Evolutionary conservation across 192 early-diverging fungal species (phyloP).

Genomic region (Mortierella hygrophila): DNA sequence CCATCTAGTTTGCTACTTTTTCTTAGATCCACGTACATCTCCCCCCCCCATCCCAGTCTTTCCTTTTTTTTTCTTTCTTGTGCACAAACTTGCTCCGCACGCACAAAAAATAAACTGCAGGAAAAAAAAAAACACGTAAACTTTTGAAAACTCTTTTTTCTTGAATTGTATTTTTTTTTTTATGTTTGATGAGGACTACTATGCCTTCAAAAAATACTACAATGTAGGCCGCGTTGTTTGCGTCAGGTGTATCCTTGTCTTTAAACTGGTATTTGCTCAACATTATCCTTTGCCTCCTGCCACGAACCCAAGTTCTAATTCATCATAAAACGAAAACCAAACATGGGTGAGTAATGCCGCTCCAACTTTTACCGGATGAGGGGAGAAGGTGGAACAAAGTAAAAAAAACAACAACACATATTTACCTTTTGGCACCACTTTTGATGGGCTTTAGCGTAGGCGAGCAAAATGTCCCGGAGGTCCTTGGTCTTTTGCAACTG

Average conservation of each 20-base stretch:
- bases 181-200: neutral
- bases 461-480: conserved; percentile 83
- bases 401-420: neutral
- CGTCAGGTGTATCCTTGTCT: neutral
- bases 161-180: neutral
- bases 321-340: neutral
- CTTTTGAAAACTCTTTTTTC: neutral
- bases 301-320: conserved; percentile 67
- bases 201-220: neutral
- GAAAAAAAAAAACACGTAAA: too few species aligned
- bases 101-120: too few species aligned
- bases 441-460: conserved; percentile 77
- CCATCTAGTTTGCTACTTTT: conserved; percentile 7
- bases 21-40: neutral
- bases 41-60: too few species aligned
- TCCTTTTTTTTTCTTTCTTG: too few species aligned
- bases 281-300: conserved; percentile 64
- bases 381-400: too few species aligned
- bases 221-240: too few species aligned
- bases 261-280: conserved; percentile 62
- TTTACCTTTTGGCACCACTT: conserved; percentile 80
- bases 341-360: neutral
- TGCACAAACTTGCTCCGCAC: too few species aligned
- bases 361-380: too few species aligned
- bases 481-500: conserved; percentile 94